Percentiles rank a stretch among this genome's conserved stretches.
phyloP scores from a whole-genome alignment of 345 rosid species.

The Laguncularia racemosa region DNA sequence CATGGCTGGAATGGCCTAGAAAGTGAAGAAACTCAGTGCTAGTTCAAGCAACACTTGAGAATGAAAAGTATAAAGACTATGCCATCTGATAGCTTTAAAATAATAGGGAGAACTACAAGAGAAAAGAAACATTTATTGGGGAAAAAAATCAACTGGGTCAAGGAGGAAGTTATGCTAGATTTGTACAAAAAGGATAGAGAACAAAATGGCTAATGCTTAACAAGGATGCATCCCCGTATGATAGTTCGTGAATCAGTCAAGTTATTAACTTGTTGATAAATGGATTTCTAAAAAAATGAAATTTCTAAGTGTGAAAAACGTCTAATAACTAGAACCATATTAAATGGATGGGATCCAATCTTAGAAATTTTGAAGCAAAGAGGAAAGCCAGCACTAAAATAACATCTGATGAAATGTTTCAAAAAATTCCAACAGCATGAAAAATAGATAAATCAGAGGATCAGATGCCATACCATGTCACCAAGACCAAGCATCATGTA shows the following conservation, averaged over 20 bases:
- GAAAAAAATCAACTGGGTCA: no score
- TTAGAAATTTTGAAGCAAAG: no score
- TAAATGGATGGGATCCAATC: no score
- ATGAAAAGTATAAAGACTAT: neutral
- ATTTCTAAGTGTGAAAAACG: no score
- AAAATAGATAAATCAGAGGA: slow-evolving; percentile 2
- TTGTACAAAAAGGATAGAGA: no score
- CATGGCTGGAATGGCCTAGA: slow-evolving; percentile 97
- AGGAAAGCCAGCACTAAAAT: neutral
- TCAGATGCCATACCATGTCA: slow-evolving; percentile 67
- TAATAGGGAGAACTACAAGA: neutral
- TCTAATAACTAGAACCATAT: no score
- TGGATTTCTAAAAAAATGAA: no score
- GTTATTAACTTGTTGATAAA: no score
- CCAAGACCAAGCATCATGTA: slow-evolving; percentile 99
- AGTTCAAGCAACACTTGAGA: neutral
- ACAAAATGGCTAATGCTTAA: no score
- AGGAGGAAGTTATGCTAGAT: no score
- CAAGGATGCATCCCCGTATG: no score
- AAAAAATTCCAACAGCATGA: slow-evolving; percentile 1
- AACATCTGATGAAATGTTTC: neutral
- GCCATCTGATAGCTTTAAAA: neutral
- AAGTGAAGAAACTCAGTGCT: slow-evolving; percentile 9
- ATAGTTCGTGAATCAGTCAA: no score
- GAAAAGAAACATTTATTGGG: neutral